Base-by-base conservation (phyloP, 768 basidiomycete genomes). In the Podaxis rugospora region DNA sequence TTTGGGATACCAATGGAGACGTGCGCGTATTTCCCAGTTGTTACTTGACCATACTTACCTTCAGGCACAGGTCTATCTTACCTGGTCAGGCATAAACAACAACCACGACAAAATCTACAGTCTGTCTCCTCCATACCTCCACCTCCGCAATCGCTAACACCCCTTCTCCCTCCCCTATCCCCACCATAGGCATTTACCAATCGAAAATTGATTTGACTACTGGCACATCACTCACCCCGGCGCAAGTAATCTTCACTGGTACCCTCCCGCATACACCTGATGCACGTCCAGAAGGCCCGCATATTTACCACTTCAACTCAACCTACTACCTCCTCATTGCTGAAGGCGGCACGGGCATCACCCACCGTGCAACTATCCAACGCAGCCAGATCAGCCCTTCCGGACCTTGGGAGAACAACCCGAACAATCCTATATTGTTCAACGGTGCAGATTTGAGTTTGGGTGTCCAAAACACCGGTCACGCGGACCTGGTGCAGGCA, bases 311-410 rank as follows among this genome's bases (percentile, higher is more conserved):
- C 46, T 70, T 76, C 63, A 72, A 78, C 62, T 66, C 65, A 1
- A 76, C 75, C 5, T 78, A 78, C 57, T 77, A 76, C 44, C 67
- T 78, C 36, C 65, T 78, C 52, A 76, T 77, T 46, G 77, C 77
- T 6, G 76, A 78, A 77, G 76, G 76, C 23, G 76, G 77, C 0
- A 72, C 76, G 6, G 73, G 67, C 21, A 65, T 70, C 16, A 64
- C 70, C 21, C 77, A 78, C 52, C 71, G 71, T 11, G 57, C 72
- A 1, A 76, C 77, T 3, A 73, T 78, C 14, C 76, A 78, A 57
- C 70, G 76, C 4, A 73, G 75, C 1, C 71, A 70, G 2, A 67
- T 71, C 16, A 35, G 59, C 5, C 74, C 77, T 13, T 74, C 75
- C 4, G 77, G 77, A 1, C 76, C 77, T 36, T 77, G 76, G 75